Evolutionary conservation across 2,329 filamentous ascomycete species (phyloP).

Genomic region (Clarireedia hainanense): DNA sequence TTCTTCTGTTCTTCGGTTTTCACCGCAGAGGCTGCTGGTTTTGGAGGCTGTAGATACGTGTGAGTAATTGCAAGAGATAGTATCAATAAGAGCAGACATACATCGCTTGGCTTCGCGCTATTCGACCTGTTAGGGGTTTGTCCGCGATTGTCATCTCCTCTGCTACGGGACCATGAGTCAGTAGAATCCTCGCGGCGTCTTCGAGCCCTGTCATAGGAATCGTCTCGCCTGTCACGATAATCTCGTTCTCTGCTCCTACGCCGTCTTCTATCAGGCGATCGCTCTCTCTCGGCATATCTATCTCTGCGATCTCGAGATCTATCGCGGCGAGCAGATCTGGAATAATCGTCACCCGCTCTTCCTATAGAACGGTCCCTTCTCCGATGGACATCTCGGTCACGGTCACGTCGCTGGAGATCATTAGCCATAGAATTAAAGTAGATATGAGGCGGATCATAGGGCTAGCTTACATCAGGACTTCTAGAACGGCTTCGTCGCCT

Average conservation of each 20-base stretch:
- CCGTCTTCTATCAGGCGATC: constrained; percentile 49
- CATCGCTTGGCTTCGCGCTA: constrained; percentile 46
- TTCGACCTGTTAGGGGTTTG: constrained; percentile 42
- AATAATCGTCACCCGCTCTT: constrained; percentile 57
- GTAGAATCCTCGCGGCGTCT: constrained; percentile 61
- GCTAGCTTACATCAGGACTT: constrained; percentile 50
- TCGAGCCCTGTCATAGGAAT: constrained; percentile 54
- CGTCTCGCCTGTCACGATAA: constrained; percentile 62
- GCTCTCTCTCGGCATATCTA: constrained; percentile 47
- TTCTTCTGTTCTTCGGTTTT: constrained; percentile 69
- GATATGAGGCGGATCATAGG: constrained; percentile 10
- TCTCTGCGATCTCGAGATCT: constrained; percentile 55
- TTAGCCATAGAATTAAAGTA: constrained; percentile 17
- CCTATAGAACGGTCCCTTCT: constrained; percentile 64
- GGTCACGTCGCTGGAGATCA: constrained; percentile 47
- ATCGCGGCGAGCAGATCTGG: constrained; percentile 54
- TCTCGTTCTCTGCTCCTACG: constrained; percentile 62
- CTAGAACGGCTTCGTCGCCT: constrained; percentile 53
- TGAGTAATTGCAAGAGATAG: constrained; percentile 11
- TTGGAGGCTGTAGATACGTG: constrained; percentile 39
- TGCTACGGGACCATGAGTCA: constrained; percentile 60
- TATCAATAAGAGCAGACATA: constrained; percentile 33
- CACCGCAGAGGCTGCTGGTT: constrained; percentile 40
- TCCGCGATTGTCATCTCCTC: constrained; percentile 57
- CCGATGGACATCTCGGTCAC: constrained; percentile 52